phyloP scores from a whole-genome alignment of 352 stramenopile species.

The Peronospora farinosa region DNA sequence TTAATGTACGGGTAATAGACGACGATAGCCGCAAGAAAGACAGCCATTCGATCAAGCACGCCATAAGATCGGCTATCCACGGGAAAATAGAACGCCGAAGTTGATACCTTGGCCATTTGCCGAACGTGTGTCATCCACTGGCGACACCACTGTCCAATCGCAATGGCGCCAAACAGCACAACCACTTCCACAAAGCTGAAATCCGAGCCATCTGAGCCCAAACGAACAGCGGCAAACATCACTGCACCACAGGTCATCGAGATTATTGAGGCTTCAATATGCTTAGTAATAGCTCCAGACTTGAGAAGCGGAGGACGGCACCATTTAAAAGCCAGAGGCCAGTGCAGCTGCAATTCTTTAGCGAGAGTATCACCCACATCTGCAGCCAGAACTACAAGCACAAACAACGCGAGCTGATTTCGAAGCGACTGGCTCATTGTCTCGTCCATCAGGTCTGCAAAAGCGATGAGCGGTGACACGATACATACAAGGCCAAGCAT shows the following conservation, averaged over 20 bases:
- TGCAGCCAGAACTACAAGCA: conserved; percentile 39
- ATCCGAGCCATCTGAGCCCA: conserved; percentile 16
- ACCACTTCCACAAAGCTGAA: conserved; percentile 32
- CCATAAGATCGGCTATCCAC: conserved; percentile 28
- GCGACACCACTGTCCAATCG: conserved; percentile 35
- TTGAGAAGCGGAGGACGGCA: conserved; percentile 23
- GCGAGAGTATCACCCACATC: conserved; percentile 33
- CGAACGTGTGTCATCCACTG: conserved; percentile 34
- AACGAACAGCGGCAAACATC: conserved; percentile 30
- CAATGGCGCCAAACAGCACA: conserved; percentile 37
- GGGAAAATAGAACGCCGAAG: conserved; percentile 41
- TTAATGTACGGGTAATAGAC: conserved; percentile 52
- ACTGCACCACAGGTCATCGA: conserved; percentile 29
- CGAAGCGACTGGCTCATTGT: conserved; percentile 28
- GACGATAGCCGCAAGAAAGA: conserved; percentile 41
- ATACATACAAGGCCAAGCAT: conserved; percentile 35
- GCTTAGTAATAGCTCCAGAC: conserved; percentile 17
- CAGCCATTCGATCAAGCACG: conserved; percentile 37
- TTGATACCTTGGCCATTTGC: conserved; percentile 38
- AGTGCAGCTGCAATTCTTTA: conserved; percentile 22
- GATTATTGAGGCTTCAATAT: conserved; percentile 29
- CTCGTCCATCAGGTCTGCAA: conserved; percentile 39
- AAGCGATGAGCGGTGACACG: conserved; percentile 37
- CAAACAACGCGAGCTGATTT: conserved; percentile 41
- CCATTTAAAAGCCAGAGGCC: conserved; percentile 21